Base-by-base conservation (phyloP, 164 flowering plant genomes). In the Magnolia changhungtana region DNA sequence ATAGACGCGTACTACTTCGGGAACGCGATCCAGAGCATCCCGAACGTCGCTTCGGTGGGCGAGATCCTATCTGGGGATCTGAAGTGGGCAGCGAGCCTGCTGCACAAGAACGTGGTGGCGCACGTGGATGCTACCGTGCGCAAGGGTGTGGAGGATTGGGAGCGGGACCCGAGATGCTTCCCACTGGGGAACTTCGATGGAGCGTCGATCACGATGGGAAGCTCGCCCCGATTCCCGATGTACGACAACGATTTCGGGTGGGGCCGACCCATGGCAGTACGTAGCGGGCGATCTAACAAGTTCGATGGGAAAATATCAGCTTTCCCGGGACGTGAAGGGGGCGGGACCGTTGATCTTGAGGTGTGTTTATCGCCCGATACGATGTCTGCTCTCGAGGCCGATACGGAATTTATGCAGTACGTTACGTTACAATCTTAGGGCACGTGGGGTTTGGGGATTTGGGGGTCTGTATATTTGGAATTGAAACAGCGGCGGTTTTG, bases 251-350 rank as follows among this genome's bases (percentile, higher is more conserved):
- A 93, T 78, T 90, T 95, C 76, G 98, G 98, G 80, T 92, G 95
- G 97, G 98, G 98, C 1, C 80, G 87, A 52, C 96, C 98, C 3
- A 7, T 93, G 75, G 96, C 94, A 3, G 87, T 92, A 1, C 77
- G 98, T 66, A 92, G 97, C 78, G 98, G 99, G 0, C 58, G 80
- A 23, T 91, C 96, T 0, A 91, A 92, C 80, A 93, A 92, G 72
- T 92, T 93, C 69, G 98, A 93, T 83, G 98, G 98, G 1, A 93
- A 92, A 87, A 87, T 93, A 8, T 91, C 97, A 4, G 97, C 98
- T 2, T 92, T 91, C 74, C 99, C 99, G 2, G 98, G 98, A 18
- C 49, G 94, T 52, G 95, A 88, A 69, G 95, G 98, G 0, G 86
- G 85, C 2, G 98, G 98, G 8, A 91, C 88, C 77, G 97, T 93